Conservation (phyloP, 257 asterid genomes). For the Solanum dulcamara region DNA sequence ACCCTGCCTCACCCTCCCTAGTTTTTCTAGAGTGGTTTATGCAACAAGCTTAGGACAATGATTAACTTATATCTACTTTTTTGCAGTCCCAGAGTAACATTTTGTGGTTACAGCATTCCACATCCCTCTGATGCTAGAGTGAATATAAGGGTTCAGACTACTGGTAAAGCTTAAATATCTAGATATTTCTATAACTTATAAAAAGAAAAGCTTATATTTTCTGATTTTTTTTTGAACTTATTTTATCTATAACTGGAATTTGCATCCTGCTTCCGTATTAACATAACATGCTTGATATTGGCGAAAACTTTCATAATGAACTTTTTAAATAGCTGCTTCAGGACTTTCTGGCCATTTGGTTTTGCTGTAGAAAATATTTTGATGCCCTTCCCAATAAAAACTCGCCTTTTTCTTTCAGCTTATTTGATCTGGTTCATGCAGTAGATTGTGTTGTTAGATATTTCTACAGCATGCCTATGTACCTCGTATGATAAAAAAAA, state of each 20-base stretch:
- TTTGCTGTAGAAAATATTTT: not conserved
- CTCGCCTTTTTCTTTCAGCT: not conserved
- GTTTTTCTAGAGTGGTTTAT: not conserved
- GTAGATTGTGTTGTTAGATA: not conserved
- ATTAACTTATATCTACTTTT: not conserved
- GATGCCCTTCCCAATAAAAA: not conserved
- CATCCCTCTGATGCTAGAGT: constrained; percentile 93
- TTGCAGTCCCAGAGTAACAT: constrained; percentile 77
- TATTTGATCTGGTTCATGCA: not conserved
- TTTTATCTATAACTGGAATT: not conserved
- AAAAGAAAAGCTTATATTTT: not conserved
- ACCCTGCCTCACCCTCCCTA: not conserved
- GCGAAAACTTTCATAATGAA: not conserved
- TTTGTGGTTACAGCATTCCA: constrained; percentile 92
- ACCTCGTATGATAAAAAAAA: not conserved
- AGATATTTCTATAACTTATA: not conserved
- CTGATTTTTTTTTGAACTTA: not conserved
- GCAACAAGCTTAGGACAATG: not conserved
- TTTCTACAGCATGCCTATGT: not conserved
- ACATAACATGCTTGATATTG: not conserved
- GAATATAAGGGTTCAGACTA: constrained; percentile 85
- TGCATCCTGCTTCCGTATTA: not conserved
- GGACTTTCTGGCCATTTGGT: not conserved
- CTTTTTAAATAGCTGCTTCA: not conserved
- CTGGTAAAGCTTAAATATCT: constrained; percentile 42